Evolutionary conservation across 306 rosid genomes (phyloP), one percentile per base, ranked within the genome.

Genomic region (Neltuma alba): DNA sequence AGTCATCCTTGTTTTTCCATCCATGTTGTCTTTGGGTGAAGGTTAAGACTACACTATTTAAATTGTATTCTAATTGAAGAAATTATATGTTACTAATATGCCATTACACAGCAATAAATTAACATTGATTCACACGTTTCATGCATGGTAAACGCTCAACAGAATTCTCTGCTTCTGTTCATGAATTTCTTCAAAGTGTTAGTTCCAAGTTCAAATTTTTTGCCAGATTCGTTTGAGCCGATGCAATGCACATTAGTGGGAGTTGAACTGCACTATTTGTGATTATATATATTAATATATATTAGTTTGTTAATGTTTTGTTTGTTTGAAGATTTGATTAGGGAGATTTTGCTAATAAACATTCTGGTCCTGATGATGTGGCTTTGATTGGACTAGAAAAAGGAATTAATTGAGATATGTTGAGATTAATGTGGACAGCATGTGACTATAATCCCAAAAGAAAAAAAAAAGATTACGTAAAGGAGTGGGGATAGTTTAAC

Each of bases 21-120:
- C 31, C 30, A 75, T 60, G 57, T 60, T 75, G 70, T 60, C 57
- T 75, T 58, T 41, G 79, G 79, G 65, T 75, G 58, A 75, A 75
- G 79, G 33, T 75, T 60, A 60, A 75, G 79, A 18, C 33, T 60
- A 61, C 42, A 75, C 45, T 34, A 60, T 38, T 60, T 13, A 41
- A 25, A 40, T 60, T 16, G 58, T 75, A 25, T 58, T 75, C 45
- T 42, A 60, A 74, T 40, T 27, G 50, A 38, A 57, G 31, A 60
- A 40, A 42, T 60, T 47, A 75, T 40, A 28, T 28, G 70, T 47
- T 16, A 28, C 78, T 25, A 37, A 38, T 57, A 25, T 37, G 38
- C 25, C 34, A 34, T 74, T 14, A 23, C 21, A 21, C 50, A 21
- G 13, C 41, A 52, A 50, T 14, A 30, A 34, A 52, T 30, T 50